A percentile compares a stretch with the other conserved stretches of the same genome.
These are phyloP conservation scores for Debaryomyces psychrophilus DNA, from an alignment of 1,139 yeast genomes.

Conservation along the genomic window DNA sequence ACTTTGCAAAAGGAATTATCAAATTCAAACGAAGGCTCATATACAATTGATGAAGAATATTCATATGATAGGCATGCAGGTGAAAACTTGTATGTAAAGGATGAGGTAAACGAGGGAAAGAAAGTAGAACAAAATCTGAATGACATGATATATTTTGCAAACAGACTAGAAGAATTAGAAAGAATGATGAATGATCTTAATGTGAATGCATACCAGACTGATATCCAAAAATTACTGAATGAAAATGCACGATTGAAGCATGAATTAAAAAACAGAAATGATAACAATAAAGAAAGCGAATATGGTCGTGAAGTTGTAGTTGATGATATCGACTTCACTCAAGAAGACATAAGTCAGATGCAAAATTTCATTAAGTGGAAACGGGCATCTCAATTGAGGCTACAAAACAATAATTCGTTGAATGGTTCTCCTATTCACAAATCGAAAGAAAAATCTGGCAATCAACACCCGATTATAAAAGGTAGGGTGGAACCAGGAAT, in stretches of 20 bases:
- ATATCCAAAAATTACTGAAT: conserved; percentile 14
- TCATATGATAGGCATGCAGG: background rate
- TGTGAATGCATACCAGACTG: conserved; percentile 11
- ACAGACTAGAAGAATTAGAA: conserved; percentile 24
- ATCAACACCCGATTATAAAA: conserved; percentile 18
- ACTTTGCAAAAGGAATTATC: conserved; percentile 14
- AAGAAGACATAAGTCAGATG: conserved; percentile 22
- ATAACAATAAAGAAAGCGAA: background rate
- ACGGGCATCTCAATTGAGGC: conserved; percentile 39
- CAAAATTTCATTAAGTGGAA: conserved; percentile 41
- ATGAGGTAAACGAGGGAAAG: background rate
- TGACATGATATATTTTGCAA: conserved; percentile 8
- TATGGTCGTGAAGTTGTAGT: conserved; percentile 22
- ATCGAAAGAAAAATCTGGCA: conserved; percentile 16
- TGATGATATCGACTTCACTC: conserved; percentile 28
- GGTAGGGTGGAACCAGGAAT: conserved; percentile 41
- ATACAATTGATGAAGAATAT: conserved; percentile 32
- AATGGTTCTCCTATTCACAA: conserved; percentile 15
- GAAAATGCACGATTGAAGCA: conserved; percentile 23
- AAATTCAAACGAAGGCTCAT: conserved; percentile 25
- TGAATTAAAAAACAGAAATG: conserved; percentile 15
- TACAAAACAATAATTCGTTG: conserved; percentile 20
- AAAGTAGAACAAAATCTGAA: background rate
- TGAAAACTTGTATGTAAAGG: background rate
- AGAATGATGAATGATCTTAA: conserved; percentile 18